phyloP scores from a whole-genome alignment of 106 monocot species.

The Dendrobium catenatum region DNA sequence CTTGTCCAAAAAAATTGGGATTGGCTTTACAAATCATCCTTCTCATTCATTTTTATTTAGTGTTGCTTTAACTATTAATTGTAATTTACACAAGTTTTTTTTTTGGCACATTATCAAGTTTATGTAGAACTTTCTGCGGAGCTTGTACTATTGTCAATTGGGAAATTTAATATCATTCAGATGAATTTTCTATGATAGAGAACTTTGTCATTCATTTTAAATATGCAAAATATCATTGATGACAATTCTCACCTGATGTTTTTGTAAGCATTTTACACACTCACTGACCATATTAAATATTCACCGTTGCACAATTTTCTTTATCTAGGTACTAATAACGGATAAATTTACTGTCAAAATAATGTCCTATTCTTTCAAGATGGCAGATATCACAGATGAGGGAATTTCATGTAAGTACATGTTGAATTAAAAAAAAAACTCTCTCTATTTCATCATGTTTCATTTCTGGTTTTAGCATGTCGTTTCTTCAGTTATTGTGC shows the following conservation, averaged over 20 bases:
- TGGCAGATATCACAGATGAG: conserved; percentile 95
- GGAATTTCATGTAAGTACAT: conserved; percentile 87
- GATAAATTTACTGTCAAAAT: conserved; percentile 89
- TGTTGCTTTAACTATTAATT: neutral
- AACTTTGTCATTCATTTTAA: neutral
- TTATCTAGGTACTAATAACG: conserved; percentile 76
- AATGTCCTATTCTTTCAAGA: conserved; percentile 89
- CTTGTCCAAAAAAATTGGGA: neutral
- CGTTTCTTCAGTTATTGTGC: neutral
- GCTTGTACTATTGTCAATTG: neutral
- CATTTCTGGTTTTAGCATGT: neutral
- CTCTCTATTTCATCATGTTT: conserved; percentile 1
- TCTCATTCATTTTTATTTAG: neutral
- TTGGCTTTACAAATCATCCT: neutral
- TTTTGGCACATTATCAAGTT: neutral
- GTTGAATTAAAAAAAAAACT: neutral
- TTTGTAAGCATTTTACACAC: neutral
- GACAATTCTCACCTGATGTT: neutral
- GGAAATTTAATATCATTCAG: neutral
- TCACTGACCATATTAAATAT: neutral
- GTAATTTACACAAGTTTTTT: neutral
- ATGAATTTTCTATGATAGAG: neutral
- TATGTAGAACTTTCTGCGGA: neutral
- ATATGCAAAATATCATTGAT: neutral
- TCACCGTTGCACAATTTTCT: neutral